Base-by-base conservation (phyloP, 1,284 basidiomycete species). In the Austroboletus rostrupii region DNA sequence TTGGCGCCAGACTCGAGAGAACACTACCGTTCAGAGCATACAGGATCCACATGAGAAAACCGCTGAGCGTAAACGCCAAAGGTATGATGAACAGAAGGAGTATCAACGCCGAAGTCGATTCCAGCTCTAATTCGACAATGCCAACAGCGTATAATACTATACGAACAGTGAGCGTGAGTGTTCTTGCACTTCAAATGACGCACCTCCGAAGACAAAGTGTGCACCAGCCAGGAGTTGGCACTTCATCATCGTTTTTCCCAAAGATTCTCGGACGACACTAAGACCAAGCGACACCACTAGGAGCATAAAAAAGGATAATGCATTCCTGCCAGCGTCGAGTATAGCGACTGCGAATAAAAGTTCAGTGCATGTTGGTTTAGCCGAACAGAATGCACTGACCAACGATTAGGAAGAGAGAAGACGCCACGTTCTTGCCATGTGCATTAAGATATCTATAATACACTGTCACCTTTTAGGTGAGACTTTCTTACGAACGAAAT, bases 151-250 rank as follows among this genome's bases (percentile, higher is more conserved):
- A 97, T 28, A 93, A 69, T 31, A 95, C 92, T 94, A 57, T 54
- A 36, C 53, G 38, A 16, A 45, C 14, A 19, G 50, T 46, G 26
- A 53, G 50, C 31, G 43, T 11, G 45, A 45, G 45, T 29, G 31
- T 31, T 16, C 17, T 3, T 1, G 32, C 31, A 19, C 19, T 29
- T 14, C 5, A 29, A 47, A 49, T 28, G 33, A 51, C 71, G 54
- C 70, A 97, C 90, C 90, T 67, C 95, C 95, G 64, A 98, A 99
- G 49, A 97, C 64, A 61, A 98, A 98, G 69, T 99, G 96, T 35
- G 85, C 81, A 2, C 75, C 80, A 11, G 90, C 87, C 41, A 96
- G 73, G 28, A 86, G 63, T 57, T 90, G 83, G 52, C 90, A 92
- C 58, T 77, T 85, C 31, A 84, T 62, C 90, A 95, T 93, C 1